Evolutionary conservation across 306 rosid species (phyloP).

Genomic region (Chamaecrista fasciculata): DNA sequence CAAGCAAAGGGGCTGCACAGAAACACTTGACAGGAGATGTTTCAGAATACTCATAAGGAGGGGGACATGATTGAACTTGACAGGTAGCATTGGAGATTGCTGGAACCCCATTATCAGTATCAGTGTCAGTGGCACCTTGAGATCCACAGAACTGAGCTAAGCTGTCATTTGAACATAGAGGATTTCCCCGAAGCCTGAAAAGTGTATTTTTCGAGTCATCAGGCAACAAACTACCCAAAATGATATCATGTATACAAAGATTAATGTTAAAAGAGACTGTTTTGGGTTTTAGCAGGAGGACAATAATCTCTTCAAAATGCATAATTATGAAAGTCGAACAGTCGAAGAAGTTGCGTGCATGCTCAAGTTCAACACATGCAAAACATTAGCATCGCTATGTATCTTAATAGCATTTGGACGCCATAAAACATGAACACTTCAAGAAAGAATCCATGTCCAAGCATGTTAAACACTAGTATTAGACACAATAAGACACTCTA

Average conservation of each 20-base stretch:
- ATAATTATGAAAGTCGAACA: background rate
- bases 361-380: background rate
- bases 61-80: conserved; percentile 49
- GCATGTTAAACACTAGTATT: background rate
- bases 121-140: conserved; percentile 27
- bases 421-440: background rate
- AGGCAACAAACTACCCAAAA: conserved; percentile 1
- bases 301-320: background rate
- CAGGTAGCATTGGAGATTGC: conserved; percentile 39
- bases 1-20: conserved; percentile 63
- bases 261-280: background rate
- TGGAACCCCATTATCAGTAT: conserved; percentile 13
- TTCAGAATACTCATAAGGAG: conserved; percentile 52
- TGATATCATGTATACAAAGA: background rate
- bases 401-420: background rate
- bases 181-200: conserved; percentile 91
- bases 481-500: background rate
- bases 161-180: conserved; percentile 49
- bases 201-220: background rate
- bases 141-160: conserved; percentile 49
- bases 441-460: background rate
- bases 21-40: conserved; percentile 34
- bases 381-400: background rate
- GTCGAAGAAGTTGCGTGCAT: background rate
- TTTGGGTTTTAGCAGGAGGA: background rate